phyloP scores from a whole-genome alignment of 2,329 filamentous ascomycete species.

The Tetracladium maxilliforme region DNA sequence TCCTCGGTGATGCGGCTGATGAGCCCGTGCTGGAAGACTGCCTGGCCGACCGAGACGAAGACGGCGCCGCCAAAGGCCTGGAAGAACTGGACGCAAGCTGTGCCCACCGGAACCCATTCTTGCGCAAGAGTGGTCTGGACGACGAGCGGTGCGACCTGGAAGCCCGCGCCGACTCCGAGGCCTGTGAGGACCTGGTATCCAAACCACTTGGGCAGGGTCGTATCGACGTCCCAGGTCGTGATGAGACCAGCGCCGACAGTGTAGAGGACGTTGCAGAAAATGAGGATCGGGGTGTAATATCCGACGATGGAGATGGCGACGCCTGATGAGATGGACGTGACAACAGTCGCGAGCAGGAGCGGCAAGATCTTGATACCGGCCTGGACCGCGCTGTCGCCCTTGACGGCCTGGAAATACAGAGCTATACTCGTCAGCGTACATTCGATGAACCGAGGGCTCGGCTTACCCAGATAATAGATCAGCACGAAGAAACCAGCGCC shows the following conservation, averaged over 20 bases:
- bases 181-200: slow-evolving; percentile 20
- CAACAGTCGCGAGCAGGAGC: slow-evolving; percentile 22
- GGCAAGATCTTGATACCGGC: slow-evolving; percentile 27
- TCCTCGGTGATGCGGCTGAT: slow-evolving; percentile 30
- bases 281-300: slow-evolving; percentile 28
- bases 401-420: slow-evolving; percentile 18
- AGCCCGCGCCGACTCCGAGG: slow-evolving; percentile 7
- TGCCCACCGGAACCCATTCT: slow-evolving; percentile 32
- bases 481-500: slow-evolving; percentile 12
- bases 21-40: slow-evolving; percentile 52
- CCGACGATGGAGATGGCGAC: slow-evolving; percentile 20
- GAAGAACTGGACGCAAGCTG: slow-evolving; percentile 41
- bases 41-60: slow-evolving; percentile 49
- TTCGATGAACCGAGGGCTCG: too few relatives aligned
- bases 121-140: slow-evolving; percentile 35
- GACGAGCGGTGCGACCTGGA: slow-evolving; percentile 9
- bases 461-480: slow-evolving; percentile 14
- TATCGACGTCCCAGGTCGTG: slow-evolving; percentile 22
- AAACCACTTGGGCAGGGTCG: slow-evolving; percentile 15
- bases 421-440: too few relatives aligned
- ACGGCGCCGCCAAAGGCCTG: slow-evolving; percentile 52
- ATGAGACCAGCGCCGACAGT: slow-evolving; percentile 25
- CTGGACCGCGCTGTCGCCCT: slow-evolving; percentile 20
- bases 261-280: slow-evolving; percentile 19
- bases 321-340: slow-evolving; percentile 24